A percentile compares a stretch with the other conserved stretches of the same genome.
Evolutionary conservation across 352 stramenopile species (phyloP).

Genomic region (Phytophthora rubi): DNA sequence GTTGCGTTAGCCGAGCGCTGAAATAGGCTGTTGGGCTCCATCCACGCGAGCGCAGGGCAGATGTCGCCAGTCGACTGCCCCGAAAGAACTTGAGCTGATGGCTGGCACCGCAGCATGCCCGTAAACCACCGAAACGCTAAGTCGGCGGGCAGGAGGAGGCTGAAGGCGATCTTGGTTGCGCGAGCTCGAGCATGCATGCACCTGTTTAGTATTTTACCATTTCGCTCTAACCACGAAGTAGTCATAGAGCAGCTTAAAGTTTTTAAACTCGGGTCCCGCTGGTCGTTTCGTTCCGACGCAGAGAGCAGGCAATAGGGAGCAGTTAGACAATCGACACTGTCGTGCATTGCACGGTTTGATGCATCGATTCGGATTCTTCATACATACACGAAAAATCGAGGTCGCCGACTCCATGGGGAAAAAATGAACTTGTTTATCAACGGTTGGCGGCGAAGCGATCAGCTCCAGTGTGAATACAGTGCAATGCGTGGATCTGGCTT

Average conservation of each 20-base stretch:
- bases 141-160: conserved; percentile 1
- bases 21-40: conserved; percentile 10
- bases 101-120: background rate
- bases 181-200: too few species aligned
- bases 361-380: background rate
- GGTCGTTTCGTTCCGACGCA: background rate
- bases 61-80: conserved; percentile 22
- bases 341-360: background rate
- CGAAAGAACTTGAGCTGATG: conserved; percentile 13
- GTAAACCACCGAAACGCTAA: background rate
- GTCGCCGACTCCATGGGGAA: background rate
- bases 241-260: too few species aligned
- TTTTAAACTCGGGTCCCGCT: background rate
- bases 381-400: conserved; percentile 2
- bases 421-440: background rate
- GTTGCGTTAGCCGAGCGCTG: conserved; percentile 4
- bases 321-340: conserved; percentile 10
- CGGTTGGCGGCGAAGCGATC: background rate
- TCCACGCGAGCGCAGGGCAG: conserved; percentile 12
- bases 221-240: background rate
- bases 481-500: background rate
- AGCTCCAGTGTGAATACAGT: background rate
- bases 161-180: background rate
- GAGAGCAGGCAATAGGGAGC: background rate
- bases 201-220: too few species aligned